phyloP scores from a whole-genome alignment of 768 basidiomycete species.

The Boletellus emodensis region DNA sequence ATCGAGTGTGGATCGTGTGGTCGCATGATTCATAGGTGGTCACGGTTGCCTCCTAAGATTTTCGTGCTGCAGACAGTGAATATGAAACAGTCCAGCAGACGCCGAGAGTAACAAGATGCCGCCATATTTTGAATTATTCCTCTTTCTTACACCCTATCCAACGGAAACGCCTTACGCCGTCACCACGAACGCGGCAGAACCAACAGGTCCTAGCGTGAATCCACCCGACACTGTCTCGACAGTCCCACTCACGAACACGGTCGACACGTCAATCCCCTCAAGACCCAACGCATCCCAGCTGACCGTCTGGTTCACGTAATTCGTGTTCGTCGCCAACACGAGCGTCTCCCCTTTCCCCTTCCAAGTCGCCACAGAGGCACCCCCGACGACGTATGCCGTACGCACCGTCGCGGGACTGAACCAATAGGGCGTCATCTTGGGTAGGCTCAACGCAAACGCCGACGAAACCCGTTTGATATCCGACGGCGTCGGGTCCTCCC shows the following conservation, averaged over 20 bases:
- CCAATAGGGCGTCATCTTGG: conserved; percentile 45
- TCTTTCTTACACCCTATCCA: no score
- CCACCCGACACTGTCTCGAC: neutral
- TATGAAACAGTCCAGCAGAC: no score
- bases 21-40: no score
- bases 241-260: conserved; percentile 16
- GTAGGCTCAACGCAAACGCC: conserved; percentile 41
- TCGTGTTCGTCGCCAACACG: conserved; percentile 50
- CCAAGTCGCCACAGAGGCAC: conserved; percentile 54
- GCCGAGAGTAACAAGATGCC: no score
- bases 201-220: conserved; percentile 24
- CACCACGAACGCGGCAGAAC: conserved; percentile 21
- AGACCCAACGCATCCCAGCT: conserved; percentile 30
- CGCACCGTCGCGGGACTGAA: conserved; percentile 39
- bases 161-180: no score
- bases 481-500: conserved; percentile 50
- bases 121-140: no score
- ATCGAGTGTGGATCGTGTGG: no score
- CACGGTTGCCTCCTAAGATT: no score
- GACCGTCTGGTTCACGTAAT: conserved; percentile 37
- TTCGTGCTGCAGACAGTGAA: no score
- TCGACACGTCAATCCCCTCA: neutral
- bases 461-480: conserved; percentile 55
- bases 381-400: conserved; percentile 36
- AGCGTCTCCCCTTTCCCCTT: conserved; percentile 38